These are phyloP conservation scores for Fereydounia khargensis DNA, from an alignment of 1,284 basidiomycete species.

Conservation along the genomic window DNA sequence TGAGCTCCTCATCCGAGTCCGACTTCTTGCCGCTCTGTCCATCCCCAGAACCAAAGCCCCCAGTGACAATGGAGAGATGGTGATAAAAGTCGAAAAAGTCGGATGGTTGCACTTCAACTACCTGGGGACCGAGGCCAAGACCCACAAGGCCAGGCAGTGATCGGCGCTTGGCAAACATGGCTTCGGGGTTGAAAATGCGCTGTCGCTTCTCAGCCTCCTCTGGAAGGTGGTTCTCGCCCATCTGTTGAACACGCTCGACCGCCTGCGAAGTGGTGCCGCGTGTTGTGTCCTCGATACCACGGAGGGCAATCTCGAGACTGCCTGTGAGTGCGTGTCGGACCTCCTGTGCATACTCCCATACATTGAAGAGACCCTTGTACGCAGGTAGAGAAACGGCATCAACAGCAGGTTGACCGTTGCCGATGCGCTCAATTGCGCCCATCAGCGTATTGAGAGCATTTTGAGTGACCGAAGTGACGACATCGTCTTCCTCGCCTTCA, in stretches of 20 bases:
- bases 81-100: constrained; percentile 88
- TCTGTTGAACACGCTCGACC: constrained; percentile 67
- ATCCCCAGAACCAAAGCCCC: constrained; percentile 1
- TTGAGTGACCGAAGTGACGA: constrained; percentile 65
- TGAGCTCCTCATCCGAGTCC: constrained; percentile 58
- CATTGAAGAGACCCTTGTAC: constrained; percentile 80
- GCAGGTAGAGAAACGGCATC: constrained; percentile 62
- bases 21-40: constrained; percentile 42
- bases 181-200: constrained; percentile 87
- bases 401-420: constrained; percentile 66
- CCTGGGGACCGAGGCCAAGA: constrained; percentile 40
- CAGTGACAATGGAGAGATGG: constrained; percentile 45
- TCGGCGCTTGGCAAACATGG: constrained; percentile 78
- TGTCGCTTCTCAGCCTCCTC: constrained; percentile 43
- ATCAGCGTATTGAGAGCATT: constrained; percentile 62
- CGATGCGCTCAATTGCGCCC: constrained; percentile 75
- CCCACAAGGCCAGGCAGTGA: constrained; percentile 50
- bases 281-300: constrained; percentile 79
- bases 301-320: constrained; percentile 79
- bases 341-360: constrained; percentile 86
- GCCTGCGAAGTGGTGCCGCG: constrained; percentile 69
- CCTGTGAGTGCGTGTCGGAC: constrained; percentile 76
- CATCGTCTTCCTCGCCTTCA: constrained; percentile 76
- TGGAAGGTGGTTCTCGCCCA: constrained; percentile 79
- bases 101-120: constrained; percentile 60